Conservation (phyloP, 1,139 yeast species). For the Hyphopichia wangnamkhiaoensis region DNA sequence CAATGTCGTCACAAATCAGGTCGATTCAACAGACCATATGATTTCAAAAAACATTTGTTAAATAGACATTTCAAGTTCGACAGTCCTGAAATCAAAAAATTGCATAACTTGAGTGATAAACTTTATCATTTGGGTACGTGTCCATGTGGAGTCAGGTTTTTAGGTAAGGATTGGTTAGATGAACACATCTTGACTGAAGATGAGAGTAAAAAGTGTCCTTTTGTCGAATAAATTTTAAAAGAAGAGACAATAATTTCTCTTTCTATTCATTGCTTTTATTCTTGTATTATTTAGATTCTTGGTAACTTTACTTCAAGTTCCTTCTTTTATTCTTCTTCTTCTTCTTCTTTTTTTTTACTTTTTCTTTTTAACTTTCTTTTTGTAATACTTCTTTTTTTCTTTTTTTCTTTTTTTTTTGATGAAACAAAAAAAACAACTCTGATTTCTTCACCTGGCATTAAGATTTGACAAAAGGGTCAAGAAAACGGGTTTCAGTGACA, state of each 20-base stretch:
- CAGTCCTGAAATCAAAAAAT: slow-evolving; percentile 46
- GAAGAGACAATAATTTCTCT: too few relatives aligned
- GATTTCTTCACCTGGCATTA: too few relatives aligned
- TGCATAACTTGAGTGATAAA: slow-evolving; percentile 57
- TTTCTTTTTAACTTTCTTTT: too few relatives aligned
- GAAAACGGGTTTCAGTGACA: too few relatives aligned
- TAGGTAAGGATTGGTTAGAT: slow-evolving; percentile 59
- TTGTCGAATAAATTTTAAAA: slow-evolving; percentile 14
- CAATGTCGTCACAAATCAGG: slow-evolving; percentile 64
- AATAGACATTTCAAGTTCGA: slow-evolving; percentile 63
- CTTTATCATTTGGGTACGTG: slow-evolving; percentile 56
- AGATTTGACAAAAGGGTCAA: too few relatives aligned
- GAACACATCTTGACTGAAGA: slow-evolving; percentile 49
- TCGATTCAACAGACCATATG: slow-evolving; percentile 68
- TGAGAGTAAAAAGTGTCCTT: slow-evolving; percentile 29
- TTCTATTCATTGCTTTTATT: not conserved
- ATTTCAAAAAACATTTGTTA: slow-evolving; percentile 64
- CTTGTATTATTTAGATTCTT: not conserved
- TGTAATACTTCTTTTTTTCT: not conserved
- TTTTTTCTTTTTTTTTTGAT: too few relatives aligned
- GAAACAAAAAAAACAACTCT: too few relatives aligned
- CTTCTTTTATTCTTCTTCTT: not conserved
- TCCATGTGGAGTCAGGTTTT: slow-evolving; percentile 53
- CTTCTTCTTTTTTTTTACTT: too few relatives aligned
- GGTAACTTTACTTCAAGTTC: not conserved